Percentiles rank a stretch among this genome's conserved stretches.
phyloP scores from a whole-genome alignment of 768 basidiomycete genomes.

The Collybiopsis luxurians region DNA sequence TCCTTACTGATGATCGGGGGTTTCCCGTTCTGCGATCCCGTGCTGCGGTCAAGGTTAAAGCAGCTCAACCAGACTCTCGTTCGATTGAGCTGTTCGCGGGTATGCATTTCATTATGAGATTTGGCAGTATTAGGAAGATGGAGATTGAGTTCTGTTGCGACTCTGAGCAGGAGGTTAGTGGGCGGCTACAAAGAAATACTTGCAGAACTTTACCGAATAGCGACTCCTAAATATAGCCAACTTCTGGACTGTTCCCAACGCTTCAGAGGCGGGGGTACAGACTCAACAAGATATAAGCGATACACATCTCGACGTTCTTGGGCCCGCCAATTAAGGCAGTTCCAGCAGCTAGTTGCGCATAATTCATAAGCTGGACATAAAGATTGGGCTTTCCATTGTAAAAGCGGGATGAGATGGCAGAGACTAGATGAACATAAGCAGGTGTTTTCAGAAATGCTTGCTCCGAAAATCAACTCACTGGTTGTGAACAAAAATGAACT shows the following conservation, averaged over 20 bases:
- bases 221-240: conserved; percentile 87
- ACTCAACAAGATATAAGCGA: conserved; percentile 79
- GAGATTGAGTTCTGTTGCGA: conserved; percentile 87
- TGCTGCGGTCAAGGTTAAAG: conserved; percentile 88
- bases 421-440: conserved; percentile 51
- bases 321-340: conserved; percentile 71
- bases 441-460: background rate
- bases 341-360: conserved; percentile 74
- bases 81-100: conserved; percentile 85
- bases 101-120: conserved; percentile 76
- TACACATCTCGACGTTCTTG: conserved; percentile 82
- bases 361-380: conserved; percentile 69
- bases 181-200: no score
- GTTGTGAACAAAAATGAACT: conserved; percentile 93
- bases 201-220: conserved; percentile 75
- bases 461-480: conserved; percentile 45
- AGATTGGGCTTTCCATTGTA: conserved; percentile 69
- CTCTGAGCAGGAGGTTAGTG: conserved; percentile 39
- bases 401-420: conserved; percentile 84
- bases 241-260: conserved; percentile 89
- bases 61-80: conserved; percentile 90
- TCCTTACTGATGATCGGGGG: conserved; percentile 72
- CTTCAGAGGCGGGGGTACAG: conserved; percentile 73
- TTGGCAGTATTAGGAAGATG: conserved; percentile 74
- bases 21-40: conserved; percentile 87